These are phyloP conservation scores for Arabidopsis suecica DNA, from an alignment of 345 rosid genomes.

Conservation along the genomic window DNA sequence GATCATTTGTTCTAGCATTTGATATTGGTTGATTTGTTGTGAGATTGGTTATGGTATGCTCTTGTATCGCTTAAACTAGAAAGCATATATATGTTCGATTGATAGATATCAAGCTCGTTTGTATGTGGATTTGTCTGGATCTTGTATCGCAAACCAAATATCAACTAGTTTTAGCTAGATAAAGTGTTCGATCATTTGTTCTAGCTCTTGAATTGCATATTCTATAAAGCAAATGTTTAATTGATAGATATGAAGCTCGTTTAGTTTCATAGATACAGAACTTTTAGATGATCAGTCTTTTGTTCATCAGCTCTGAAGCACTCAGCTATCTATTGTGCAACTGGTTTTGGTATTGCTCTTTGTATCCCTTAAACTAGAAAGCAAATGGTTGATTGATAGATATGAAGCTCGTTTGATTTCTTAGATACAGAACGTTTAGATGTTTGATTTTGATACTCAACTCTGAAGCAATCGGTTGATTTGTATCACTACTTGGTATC, in stretches of 20 bases:
- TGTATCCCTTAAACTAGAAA: neutral
- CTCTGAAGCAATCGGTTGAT: neutral
- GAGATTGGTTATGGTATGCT: too few species aligned
- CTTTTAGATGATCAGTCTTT: neutral
- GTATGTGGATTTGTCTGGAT: conserved; percentile 19
- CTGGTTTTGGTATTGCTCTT: neutral
- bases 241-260: conserved; percentile 22
- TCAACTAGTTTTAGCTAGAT: conserved; percentile 9
- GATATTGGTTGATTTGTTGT: neutral
- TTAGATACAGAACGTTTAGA: neutral
- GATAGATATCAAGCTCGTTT: neutral
- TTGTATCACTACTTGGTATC: neutral
- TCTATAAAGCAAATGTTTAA: neutral
- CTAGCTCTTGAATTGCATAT: neutral
- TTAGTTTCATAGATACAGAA: conserved; percentile 12
- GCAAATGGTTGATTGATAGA: conserved; percentile 3
- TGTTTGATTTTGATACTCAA: neutral
- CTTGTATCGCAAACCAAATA: neutral
- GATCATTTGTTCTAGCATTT: conserved; percentile 11
- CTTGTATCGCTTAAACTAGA: too few species aligned
- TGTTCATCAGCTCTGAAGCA: conserved; percentile 5
- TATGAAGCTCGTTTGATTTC: conserved; percentile 15
- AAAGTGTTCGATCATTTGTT: conserved; percentile 31
- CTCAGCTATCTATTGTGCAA: neutral
- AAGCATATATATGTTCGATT: too few species aligned